These are phyloP conservation scores for Alternaria alternata DNA, from an alignment of 2,329 filamentous ascomycete species.

Conservation along the genomic window DNA sequence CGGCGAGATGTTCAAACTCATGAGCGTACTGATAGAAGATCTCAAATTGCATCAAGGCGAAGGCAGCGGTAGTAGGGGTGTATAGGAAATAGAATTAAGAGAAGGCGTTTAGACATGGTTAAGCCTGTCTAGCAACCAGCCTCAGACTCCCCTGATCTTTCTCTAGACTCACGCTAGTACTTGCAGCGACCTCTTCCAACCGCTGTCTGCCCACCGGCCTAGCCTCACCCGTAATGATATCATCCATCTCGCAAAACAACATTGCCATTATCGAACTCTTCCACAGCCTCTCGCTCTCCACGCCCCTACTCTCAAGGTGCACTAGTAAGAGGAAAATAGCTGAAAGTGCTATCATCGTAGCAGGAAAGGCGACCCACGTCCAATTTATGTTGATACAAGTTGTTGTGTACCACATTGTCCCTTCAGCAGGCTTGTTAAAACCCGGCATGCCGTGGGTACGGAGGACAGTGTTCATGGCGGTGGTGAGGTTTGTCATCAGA, in stretches of 20 bases:
- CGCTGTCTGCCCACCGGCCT: neutral
- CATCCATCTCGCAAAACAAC: slow-evolving; percentile 20
- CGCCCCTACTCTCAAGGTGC: slow-evolving; percentile 12
- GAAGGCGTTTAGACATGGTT: neutral
- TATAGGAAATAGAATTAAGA: neutral
- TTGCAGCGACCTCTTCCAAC: slow-evolving; percentile 10
- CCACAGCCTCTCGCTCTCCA: slow-evolving; percentile 15
- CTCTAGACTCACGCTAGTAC: neutral
- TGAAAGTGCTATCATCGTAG: slow-evolving; percentile 11
- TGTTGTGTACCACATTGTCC: slow-evolving; percentile 12
- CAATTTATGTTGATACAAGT: slow-evolving; percentile 15
- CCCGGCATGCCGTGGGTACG: slow-evolving; percentile 4
- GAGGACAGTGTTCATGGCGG: slow-evolving; percentile 10
- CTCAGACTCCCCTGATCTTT: neutral
- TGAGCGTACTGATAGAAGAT: slow-evolving; percentile 42
- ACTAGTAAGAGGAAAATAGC: slow-evolving; percentile 14
- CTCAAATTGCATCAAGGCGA: slow-evolving; percentile 12
- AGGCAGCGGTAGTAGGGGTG: neutral
- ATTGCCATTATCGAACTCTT: slow-evolving; percentile 18
- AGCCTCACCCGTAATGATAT: neutral
- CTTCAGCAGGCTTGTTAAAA: neutral
- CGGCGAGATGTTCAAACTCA: slow-evolving; percentile 50
- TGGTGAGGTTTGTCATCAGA: slow-evolving; percentile 5
- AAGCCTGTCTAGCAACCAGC: slow-evolving; percentile 2
- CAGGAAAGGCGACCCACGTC: neutral